Conservation (phyloP, 352 stramenopile genomes). For the Pythium oligandrum region DNA sequence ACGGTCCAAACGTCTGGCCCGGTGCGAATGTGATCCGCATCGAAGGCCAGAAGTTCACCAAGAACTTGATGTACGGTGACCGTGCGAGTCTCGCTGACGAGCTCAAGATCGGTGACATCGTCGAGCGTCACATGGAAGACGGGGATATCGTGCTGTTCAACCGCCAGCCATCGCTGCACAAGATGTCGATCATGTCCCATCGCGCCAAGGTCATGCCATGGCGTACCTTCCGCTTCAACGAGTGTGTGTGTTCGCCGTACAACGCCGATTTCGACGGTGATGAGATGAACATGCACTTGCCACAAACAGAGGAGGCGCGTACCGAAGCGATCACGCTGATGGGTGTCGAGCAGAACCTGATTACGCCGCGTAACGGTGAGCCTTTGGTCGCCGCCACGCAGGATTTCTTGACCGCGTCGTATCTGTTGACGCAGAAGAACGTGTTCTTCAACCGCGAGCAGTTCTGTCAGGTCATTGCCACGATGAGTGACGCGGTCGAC, state of each 20-base stretch:
- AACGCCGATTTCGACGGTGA: slow-evolving; percentile 99
- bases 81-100: slow-evolving; percentile 90
- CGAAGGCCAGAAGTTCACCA: slow-evolving; percentile 83
- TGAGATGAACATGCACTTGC: slow-evolving; percentile 99
- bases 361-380: slow-evolving; percentile 97
- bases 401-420: slow-evolving; percentile 99
- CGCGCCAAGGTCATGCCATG: slow-evolving; percentile 93
- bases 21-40: slow-evolving; percentile 94
- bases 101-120: slow-evolving; percentile 96
- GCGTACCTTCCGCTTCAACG: slow-evolving; percentile 99
- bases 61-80: slow-evolving; percentile 94
- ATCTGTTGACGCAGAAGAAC: slow-evolving; percentile 98
- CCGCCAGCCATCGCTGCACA: slow-evolving; percentile 99
- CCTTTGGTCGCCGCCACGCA: slow-evolving; percentile 97
- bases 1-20: slow-evolving; percentile 95
- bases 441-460: slow-evolving; percentile 97
- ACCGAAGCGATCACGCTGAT: slow-evolving; percentile 97
- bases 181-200: slow-evolving; percentile 99
- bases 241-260: slow-evolving; percentile 99
- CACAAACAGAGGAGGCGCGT: slow-evolving; percentile 98
- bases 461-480: slow-evolving; percentile 94
- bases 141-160: slow-evolving; percentile 99
- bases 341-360: slow-evolving; percentile 97
- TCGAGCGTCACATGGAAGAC: slow-evolving; percentile 99
- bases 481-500: slow-evolving; percentile 95